Evolutionary conservation across 208 protist species (phyloP), one percentile per base, ranked within the genome.

Genomic region (Trypanosoma avium): DNA sequence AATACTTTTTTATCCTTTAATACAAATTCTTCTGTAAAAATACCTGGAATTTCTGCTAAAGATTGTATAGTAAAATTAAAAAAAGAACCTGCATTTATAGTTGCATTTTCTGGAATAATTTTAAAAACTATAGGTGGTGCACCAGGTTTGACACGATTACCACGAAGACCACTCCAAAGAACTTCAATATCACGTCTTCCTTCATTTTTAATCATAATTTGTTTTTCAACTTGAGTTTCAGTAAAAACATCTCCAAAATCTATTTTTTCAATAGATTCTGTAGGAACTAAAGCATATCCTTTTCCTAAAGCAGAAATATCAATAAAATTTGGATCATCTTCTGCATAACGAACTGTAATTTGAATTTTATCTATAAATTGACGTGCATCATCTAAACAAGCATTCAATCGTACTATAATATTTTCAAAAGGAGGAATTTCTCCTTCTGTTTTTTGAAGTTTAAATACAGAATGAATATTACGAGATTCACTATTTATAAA

Each of bases 191-290:
- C 65, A 49, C 85, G 80, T 24, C 88, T 77, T 4, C 97, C 96
- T 29, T 90, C 73, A 82, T 99, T 99, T 38, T 82, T 57, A 13
- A 99, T 59, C 6, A 74, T 65, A 29, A 98, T 67, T 19, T 69
- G 54, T 24, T 80, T 70, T 32, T 60, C 36, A 12, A 90, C 71
- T 17, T 57, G 10, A 26, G 75, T 84, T 42, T 77, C 78, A 1
- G 96, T 98, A 69, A 98, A 95, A 21, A 91, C 74, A 70, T 97
- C 81, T 7, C 90, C 93, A 38, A 99, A 88, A 42, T 98, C 72
- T 61, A 96, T 79, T 38, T 67, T 60, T 12, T 67, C 60, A 65
- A 81, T 33, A 24, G 62, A 12, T 29, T 67, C 75, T 36, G 72
- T 62, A 19, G 80, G 55, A 15, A 96, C 80, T n/a, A 99, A 70